Evolutionary conservation across 495 filamentous ascomycete species (phyloP).

Genomic region (Barbatosphaeria neglecta): DNA sequence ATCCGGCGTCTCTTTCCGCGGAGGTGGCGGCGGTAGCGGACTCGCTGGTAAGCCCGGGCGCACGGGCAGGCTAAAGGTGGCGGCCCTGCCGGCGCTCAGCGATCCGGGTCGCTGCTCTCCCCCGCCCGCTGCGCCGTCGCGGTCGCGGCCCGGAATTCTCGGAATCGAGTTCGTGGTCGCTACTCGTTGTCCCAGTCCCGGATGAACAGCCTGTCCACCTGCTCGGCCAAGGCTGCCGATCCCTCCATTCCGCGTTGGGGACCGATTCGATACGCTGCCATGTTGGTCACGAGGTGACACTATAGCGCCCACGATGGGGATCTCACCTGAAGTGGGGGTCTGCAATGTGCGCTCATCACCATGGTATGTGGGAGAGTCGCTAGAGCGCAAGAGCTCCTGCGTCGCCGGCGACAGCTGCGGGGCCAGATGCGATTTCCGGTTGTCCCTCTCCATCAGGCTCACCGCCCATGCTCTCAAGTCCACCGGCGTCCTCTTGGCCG

Average conservation of each 20-base stretch:
- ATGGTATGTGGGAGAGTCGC: conserved; percentile 34
- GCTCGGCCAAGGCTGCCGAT: conserved; percentile 27
- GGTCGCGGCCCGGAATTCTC: conserved; percentile 8
- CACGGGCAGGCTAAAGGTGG: conserved; percentile 35
- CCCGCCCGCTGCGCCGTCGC: not conserved
- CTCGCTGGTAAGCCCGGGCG: conserved; percentile 33
- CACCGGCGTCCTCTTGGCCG: conserved; percentile 86
- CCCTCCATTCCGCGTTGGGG: conserved; percentile 29
- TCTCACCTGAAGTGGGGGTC: conserved; percentile 56
- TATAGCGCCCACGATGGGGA: conserved; percentile 47
- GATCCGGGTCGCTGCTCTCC: conserved; percentile 9
- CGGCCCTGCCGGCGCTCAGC: conserved; percentile 13
- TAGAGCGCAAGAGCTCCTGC: conserved; percentile 43
- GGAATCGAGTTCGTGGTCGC: conserved; percentile 33
- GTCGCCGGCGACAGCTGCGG: conserved; percentile 51
- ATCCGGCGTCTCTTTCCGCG: conserved; percentile 30
- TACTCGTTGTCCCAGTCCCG: conserved; percentile 38
- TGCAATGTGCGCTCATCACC: conserved; percentile 25
- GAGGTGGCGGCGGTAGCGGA: conserved; percentile 31
- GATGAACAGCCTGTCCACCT: conserved; percentile 33
- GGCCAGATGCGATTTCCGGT: conserved; percentile 81
- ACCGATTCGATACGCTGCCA: conserved; percentile 26
- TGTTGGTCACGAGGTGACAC: conserved; percentile 25
- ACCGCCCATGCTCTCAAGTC: conserved; percentile 84
- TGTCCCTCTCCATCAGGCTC: conserved; percentile 78